Evolutionary conservation across 768 basidiomycete species (phyloP).

Genomic region (Pleurotus sapidus): DNA sequence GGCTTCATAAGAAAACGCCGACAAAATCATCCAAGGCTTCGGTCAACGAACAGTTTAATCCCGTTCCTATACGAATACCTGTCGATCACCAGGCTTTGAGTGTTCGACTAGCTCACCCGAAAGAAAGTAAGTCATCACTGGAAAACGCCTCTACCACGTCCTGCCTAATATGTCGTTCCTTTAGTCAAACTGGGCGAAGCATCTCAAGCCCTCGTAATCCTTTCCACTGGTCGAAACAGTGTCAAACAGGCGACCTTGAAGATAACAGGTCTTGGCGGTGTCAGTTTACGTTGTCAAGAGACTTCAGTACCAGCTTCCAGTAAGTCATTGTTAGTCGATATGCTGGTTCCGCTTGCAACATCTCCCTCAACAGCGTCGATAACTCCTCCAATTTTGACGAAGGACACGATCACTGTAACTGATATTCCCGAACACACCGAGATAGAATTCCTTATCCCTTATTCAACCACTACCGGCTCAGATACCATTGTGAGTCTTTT

Average conservation of each 20-base stretch:
- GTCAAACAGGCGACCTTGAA: conserved; percentile 51
- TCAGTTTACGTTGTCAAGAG: conserved; percentile 45
- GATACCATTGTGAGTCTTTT: conserved; percentile 52
- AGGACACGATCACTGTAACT: conserved; percentile 39
- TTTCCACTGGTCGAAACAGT: conserved; percentile 72
- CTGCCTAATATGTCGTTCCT: background rate
- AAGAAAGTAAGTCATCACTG: conserved; percentile 12
- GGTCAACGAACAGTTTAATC: conserved; percentile 1
- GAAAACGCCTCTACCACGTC: conserved; percentile 7
- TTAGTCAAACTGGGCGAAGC: conserved; percentile 66
- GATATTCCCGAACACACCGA: conserved; percentile 45
- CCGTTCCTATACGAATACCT: conserved; percentile 58
- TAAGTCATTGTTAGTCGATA: background rate
- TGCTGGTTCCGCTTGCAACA: no score
- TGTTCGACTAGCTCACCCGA: conserved; percentile 60
- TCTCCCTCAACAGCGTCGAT: no score
- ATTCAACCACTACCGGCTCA: conserved; percentile 62
- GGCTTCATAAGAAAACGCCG: conserved; percentile 37
- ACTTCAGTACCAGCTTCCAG: conserved; percentile 35
- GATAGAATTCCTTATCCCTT: conserved; percentile 56
- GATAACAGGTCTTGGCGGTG: conserved; percentile 48
- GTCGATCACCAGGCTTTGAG: conserved; percentile 61
- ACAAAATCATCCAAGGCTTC: conserved; percentile 22
- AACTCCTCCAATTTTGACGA: no score
- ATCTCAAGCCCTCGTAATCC: conserved; percentile 47